Conservation (phyloP, 768 basidiomycete genomes). For the Naganishia onofrii region DNA sequence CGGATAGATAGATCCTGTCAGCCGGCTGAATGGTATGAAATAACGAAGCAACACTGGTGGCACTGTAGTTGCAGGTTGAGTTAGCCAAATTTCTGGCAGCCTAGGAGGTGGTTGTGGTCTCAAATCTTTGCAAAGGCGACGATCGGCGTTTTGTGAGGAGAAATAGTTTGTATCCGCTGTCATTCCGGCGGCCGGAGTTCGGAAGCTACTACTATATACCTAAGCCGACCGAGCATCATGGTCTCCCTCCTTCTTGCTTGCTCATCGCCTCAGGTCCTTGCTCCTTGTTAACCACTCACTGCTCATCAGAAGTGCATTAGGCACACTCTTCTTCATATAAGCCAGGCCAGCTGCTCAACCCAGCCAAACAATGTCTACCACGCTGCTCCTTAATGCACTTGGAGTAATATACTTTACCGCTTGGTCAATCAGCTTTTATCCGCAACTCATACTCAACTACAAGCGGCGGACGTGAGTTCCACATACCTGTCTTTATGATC, state of each 20-base stretch:
- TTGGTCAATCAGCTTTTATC: constrained; percentile 54
- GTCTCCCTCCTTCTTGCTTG: too few species aligned
- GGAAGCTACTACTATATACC: too few species aligned
- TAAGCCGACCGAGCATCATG: neutral
- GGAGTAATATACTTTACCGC: constrained; percentile 50
- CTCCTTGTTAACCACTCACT: too few species aligned
- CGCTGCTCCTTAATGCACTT: constrained; percentile 22
- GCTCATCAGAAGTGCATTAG: too few species aligned
- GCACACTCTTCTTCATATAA: too few species aligned
- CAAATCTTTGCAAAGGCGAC: neutral
- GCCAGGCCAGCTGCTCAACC: neutral
- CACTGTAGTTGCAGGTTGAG: too few species aligned
- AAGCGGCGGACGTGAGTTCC: constrained; percentile 45
- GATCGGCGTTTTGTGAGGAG: constrained; percentile 10
- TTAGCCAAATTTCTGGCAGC: too few species aligned
- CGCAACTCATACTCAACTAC: constrained; percentile 53
- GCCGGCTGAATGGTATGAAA: too few species aligned
- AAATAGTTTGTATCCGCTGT: constrained; percentile 11
- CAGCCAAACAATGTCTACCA: neutral
- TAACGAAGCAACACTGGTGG: too few species aligned
- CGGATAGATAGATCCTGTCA: neutral
- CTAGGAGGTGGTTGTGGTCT: constrained; percentile 1
- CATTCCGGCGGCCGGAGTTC: neutral
- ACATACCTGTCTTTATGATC: neutral
- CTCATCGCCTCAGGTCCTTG: too few species aligned